These are phyloP conservation scores for Tylopilus subfusipes DNA, from an alignment of 768 basidiomycete species.

Conservation along the genomic window DNA sequence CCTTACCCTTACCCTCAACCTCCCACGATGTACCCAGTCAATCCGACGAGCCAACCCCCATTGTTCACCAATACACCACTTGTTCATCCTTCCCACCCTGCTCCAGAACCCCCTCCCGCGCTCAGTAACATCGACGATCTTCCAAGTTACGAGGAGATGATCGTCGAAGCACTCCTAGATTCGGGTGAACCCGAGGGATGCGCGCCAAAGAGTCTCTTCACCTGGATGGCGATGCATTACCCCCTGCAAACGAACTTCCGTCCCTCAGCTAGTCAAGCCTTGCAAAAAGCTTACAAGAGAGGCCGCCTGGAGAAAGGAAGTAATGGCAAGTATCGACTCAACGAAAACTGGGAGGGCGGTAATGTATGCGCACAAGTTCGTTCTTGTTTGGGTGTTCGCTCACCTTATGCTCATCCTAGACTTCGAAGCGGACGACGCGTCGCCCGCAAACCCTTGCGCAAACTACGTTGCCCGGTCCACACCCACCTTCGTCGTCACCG, in stretches of 20 bases:
- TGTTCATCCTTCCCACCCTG: conserved; percentile 31
- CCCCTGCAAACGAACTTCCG: conserved; percentile 87
- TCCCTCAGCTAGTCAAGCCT: conserved; percentile 83
- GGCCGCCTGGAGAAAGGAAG: conserved; percentile 74
- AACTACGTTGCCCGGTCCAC: conserved; percentile 29
- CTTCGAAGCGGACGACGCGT: conserved; percentile 72
- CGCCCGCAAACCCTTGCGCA: conserved; percentile 59
- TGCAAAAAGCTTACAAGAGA: conserved; percentile 82
- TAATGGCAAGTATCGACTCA: conserved; percentile 74
- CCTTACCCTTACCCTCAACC: conserved; percentile 30
- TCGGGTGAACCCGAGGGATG: conserved; percentile 69
- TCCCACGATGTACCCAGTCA: conserved; percentile 30
- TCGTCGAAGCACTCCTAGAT: conserved; percentile 71
- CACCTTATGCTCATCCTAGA: conserved; percentile 39
- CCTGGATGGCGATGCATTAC: conserved; percentile 80
- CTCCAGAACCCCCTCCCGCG: conserved; percentile 27
- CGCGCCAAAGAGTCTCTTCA: conserved; percentile 78
- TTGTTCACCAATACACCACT: conserved; percentile 37
- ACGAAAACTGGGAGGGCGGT: conserved; percentile 76
- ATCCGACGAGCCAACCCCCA: conserved; percentile 27
- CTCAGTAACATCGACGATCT: conserved; percentile 46
- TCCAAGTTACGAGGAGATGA: conserved; percentile 91
- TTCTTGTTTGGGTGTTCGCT: conserved; percentile 4
- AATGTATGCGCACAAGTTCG: conserved; percentile 47
- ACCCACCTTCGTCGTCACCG: conserved; percentile 40